A percentile compares a stretch with the other conserved stretches of the same genome.
Evolutionary conservation across 345 rosid species (phyloP).

Genomic region (Syzygium aqueum): DNA sequence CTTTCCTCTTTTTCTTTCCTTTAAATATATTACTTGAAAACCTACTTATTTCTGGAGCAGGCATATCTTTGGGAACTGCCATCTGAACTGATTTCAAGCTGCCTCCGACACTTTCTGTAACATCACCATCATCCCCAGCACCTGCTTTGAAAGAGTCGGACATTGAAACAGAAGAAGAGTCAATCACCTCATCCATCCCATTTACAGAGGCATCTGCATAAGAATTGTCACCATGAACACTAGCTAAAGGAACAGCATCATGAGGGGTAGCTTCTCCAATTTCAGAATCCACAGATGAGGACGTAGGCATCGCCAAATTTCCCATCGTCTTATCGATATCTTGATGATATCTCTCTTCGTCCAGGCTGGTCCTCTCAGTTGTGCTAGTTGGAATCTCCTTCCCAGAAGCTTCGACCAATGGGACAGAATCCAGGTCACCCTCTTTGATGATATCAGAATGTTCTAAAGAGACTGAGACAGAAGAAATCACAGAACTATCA

Average conservation of each 20-base stretch:
- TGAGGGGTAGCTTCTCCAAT: not conserved
- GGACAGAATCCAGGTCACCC: slow-evolving; percentile 11
- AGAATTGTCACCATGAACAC: slow-evolving; percentile 7
- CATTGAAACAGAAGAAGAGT: slow-evolving; percentile 7
- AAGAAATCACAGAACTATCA: slow-evolving; percentile 16
- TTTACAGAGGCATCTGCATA: slow-evolving; percentile 4
- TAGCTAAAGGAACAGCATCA: not conserved
- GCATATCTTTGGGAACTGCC: slow-evolving; percentile 40
- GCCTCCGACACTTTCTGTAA: slow-evolving; percentile 18
- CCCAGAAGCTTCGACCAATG: not conserved
- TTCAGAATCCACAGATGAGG: slow-evolving; percentile 17
- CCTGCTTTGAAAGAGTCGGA: slow-evolving; percentile 21
- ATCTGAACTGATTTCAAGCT: slow-evolving; percentile 13
- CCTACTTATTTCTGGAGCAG: slow-evolving; percentile 28
- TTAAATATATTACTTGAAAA: slow-evolving; percentile 28
- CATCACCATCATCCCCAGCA: slow-evolving; percentile 21
- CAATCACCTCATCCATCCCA: slow-evolving; percentile 6
- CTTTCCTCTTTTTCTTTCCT: slow-evolving; percentile 57
- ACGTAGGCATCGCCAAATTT: slow-evolving; percentile 9
- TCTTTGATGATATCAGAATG: slow-evolving; percentile 1
- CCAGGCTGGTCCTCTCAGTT: slow-evolving; percentile 11
- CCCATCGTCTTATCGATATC: not conserved
- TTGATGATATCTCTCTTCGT: slow-evolving; percentile 4
- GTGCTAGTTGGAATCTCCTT: slow-evolving; percentile 17
- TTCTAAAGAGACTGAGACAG: slow-evolving; percentile 4